These are phyloP conservation scores for Epichloe coenophiala DNA, from an alignment of 2,329 filamentous ascomycete species.

Conservation along the genomic window DNA sequence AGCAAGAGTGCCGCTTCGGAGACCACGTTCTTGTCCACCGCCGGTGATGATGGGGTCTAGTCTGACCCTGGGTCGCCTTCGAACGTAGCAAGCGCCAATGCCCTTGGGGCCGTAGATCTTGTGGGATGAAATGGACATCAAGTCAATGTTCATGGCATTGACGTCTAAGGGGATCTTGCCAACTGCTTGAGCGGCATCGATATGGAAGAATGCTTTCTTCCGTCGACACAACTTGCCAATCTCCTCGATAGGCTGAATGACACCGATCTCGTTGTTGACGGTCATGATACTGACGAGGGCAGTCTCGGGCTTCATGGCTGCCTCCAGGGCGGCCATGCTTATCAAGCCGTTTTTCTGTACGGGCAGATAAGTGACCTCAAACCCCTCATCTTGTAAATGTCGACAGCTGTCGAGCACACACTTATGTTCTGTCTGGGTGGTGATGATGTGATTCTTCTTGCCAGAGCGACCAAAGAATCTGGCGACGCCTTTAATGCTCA, in stretches of 20 bases:
- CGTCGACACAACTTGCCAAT: slow-evolving; percentile 85
- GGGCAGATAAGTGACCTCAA: slow-evolving; percentile 91
- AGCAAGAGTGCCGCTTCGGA: slow-evolving; percentile 87
- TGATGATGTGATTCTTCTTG: slow-evolving; percentile 98
- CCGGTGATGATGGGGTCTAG: slow-evolving; percentile 93
- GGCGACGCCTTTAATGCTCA: slow-evolving; percentile 97
- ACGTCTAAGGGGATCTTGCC: slow-evolving; percentile 96
- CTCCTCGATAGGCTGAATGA: slow-evolving; percentile 90
- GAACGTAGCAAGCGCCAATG: slow-evolving; percentile 90
- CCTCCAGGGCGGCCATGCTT: slow-evolving; percentile 70
- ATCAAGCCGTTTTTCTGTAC: slow-evolving; percentile 80
- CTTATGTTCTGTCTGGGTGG: slow-evolving; percentile 96
- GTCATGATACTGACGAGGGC: slow-evolving; percentile 94
- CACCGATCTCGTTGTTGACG: slow-evolving; percentile 98
- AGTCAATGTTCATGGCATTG: slow-evolving; percentile 92
- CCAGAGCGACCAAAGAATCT: slow-evolving; percentile 84
- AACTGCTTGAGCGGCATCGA: slow-evolving; percentile 91
- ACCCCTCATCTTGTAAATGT: slow-evolving; percentile 93
- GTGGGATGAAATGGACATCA: slow-evolving; percentile 98
- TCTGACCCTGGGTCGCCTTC: slow-evolving; percentile 81
- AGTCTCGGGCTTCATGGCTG: slow-evolving; percentile 82
- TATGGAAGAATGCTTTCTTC: slow-evolving; percentile 97
- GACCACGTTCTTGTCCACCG: slow-evolving; percentile 87
- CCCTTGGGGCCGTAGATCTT: slow-evolving; percentile 99
- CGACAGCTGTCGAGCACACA: slow-evolving; percentile 95